Base-by-base conservation (phyloP, 139 green algal species). In the Penium margaritaceum region DNA sequence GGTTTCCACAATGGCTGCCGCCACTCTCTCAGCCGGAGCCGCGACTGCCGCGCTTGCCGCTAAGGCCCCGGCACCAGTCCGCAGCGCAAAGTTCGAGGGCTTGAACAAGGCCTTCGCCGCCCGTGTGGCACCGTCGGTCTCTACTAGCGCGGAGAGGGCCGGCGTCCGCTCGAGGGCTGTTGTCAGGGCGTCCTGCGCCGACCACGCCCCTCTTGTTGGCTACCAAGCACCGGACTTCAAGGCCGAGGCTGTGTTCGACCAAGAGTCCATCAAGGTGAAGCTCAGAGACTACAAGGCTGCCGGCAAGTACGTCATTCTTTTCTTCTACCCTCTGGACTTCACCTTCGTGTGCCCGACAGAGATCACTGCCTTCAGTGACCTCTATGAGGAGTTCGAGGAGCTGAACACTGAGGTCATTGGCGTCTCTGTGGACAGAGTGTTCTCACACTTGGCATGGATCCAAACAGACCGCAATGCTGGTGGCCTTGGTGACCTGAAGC, bases 281-380 rank as follows among this genome's bases (percentile, higher is more conserved):
- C 86, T 99, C 53, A 87, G 64, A 34, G 75, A 97, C 71, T 99
- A 97, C 89, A 85, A 86, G 78, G 83, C 78, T 87, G 85, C 86
- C 72, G 85, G 81, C 87, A 96, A 98, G 87, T 97, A 98, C 77
- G 91, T 98, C 3, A 84, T 97, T n/a, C 87, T 98, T 1, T 97
- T 97, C 86, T 98, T 98, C 89, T 98, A 97, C 87, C 91, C 91
- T 14, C 82, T 97, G 60, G 91, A 96, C 80, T 97, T 97, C 84
- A 97, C 92, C 67, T 95, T 95, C 69, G 84, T 94, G 24, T 91
- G 73, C 87, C 92, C 93, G 24, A 98, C 68, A 67, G 93, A 98
- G 86, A 97, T 98, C 84, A 98, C 91, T 27, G 93, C 93, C 51
- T 98, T 98, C 87, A 94, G 85, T 35, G 93, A 98, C 76, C 87